A percentile compares a stretch with the other conserved stretches of the same genome.
These are phyloP conservation scores for Crataegus laevigata DNA, from an alignment of 306 rosid species.

Conservation along the genomic window DNA sequence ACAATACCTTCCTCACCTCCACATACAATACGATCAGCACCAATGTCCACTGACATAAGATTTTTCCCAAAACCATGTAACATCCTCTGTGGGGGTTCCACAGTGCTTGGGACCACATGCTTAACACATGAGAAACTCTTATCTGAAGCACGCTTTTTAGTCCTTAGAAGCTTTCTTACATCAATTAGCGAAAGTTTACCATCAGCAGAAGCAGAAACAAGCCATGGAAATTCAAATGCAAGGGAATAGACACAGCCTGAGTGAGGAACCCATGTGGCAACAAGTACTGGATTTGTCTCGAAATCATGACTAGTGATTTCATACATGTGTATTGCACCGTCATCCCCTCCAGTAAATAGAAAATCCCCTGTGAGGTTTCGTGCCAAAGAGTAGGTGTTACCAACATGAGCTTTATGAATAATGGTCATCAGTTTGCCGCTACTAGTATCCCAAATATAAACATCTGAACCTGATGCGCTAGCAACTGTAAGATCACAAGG, in stretches of 20 bases:
- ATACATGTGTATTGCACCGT: slow-evolving; percentile 81
- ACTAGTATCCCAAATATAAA: slow-evolving; percentile 71
- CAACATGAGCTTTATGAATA: slow-evolving; percentile 61
- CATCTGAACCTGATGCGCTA: slow-evolving; percentile 73
- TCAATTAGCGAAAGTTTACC: slow-evolving; percentile 79
- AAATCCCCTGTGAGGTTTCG: slow-evolving; percentile 74
- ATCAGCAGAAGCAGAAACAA: slow-evolving; percentile 85
- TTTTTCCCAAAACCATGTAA: slow-evolving; percentile 69
- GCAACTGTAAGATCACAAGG: slow-evolving; percentile 73
- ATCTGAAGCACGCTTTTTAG: slow-evolving; percentile 30
- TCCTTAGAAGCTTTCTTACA: slow-evolving; percentile 58
- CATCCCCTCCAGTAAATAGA: slow-evolving; percentile 88
- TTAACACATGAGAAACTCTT: slow-evolving; percentile 29
- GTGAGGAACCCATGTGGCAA: slow-evolving; percentile 83
- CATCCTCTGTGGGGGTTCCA: slow-evolving; percentile 94
- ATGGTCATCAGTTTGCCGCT: slow-evolving; percentile 43
- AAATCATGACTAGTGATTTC: slow-evolving; percentile 37
- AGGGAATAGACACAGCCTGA: slow-evolving; percentile 73
- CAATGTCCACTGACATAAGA: slow-evolving; percentile 68
- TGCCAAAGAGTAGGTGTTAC: slow-evolving; percentile 61
- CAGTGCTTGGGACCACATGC: slow-evolving; percentile 20
- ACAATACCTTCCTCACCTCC: slow-evolving; percentile 94
- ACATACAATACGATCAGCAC: slow-evolving; percentile 86
- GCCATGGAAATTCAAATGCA: slow-evolving; percentile 97
- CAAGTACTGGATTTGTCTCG: slow-evolving; percentile 26